These are phyloP conservation scores for Pseudogymnoascus sp. DNA, from an alignment of 2,329 filamentous ascomycete species.

Conservation along the genomic window DNA sequence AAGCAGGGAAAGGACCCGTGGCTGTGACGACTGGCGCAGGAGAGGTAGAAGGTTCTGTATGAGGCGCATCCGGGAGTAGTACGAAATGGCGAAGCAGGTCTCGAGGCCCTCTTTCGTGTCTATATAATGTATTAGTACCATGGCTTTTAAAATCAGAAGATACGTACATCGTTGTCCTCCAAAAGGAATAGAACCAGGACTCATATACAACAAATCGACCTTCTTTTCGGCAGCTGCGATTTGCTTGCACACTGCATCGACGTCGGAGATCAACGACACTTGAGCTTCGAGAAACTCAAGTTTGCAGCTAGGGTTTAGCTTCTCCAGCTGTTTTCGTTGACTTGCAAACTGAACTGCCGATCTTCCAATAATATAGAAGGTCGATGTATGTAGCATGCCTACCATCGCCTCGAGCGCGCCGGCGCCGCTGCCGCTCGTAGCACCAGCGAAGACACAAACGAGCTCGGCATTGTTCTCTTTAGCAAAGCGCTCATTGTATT, in stretches of 20 bases:
- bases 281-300: slow-evolving; percentile 45
- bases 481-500: slow-evolving; percentile 10
- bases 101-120: slow-evolving; percentile 53
- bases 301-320: slow-evolving; percentile 36
- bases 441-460: slow-evolving; percentile 44
- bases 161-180: slow-evolving; percentile 23
- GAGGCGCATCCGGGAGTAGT: slow-evolving; percentile 53
- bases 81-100: slow-evolving; percentile 42
- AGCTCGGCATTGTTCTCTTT: slow-evolving; percentile 24
- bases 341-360: not conserved
- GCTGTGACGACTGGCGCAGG: slow-evolving; percentile 37
- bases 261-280: slow-evolving; percentile 42
- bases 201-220: slow-evolving; percentile 43
- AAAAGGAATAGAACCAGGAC: slow-evolving; percentile 32
- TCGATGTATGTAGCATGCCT: slow-evolving; percentile 11
- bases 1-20: slow-evolving; percentile 48
- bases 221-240: slow-evolving; percentile 38
- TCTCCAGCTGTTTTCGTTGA: slow-evolving; percentile 34
- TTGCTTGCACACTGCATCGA: slow-evolving; percentile 41
- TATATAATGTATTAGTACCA: slow-evolving; percentile 21
- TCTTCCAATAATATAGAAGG: slow-evolving; percentile 8
- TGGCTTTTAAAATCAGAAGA: slow-evolving; percentile 11
- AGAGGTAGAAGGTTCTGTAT: slow-evolving; percentile 50
- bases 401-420: slow-evolving; percentile 13
- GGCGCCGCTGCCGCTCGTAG: slow-evolving; percentile 41